Evolutionary conservation across 192 early-diverging fungal genomes (phyloP), one percentile per base, ranked within the genome.

Genomic region (Backusella luteola): DNA sequence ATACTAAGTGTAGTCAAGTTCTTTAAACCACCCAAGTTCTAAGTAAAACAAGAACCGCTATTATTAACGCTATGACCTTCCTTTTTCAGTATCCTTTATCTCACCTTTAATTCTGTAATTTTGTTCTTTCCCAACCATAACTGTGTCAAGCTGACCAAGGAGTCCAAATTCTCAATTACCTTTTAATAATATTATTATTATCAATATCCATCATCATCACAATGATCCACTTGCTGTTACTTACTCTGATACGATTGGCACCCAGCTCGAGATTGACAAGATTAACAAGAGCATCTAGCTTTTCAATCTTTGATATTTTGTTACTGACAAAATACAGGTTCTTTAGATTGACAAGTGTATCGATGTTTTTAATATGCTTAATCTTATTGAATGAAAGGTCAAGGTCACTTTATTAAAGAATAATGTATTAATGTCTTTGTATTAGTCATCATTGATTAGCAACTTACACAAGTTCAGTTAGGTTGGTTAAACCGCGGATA

Each of bases 121-220:
- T 99, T 99, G 86, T 99, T 99, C 79, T 99, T 99, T 52, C 98
- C 98, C 34, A 99, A 85, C 90, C 95, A 99, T 9, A 99, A 88
- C 83, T 97, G 88, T 74, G 95, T 90, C 78, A 99, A 84, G 70
- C 91, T 92, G 21, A 90, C 89, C 70, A 99, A 83, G 23, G 74
- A 73, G 53, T 95, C 95, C 17, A 99, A 83, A 44, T 94, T 93
- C 71, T 94, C 93, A 69, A 99, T 97, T 15, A 71, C 79, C 89
- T 93, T 75, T 32, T 32, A 32, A 0, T 32, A n/a, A 8, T n/a
- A 56, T 11, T 56, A 21, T 23, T 34, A 73, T 1, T 21, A 15
- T 8, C 49, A 69, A 12, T 23, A 29, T 29, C 2, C 26, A 29
- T 29, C 29, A 29, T 29, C 42, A 44, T 3, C n/a, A 9, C 6